phyloP scores from a whole-genome alignment of 257 asterid species.

The Solanum bulbocastanum region DNA sequence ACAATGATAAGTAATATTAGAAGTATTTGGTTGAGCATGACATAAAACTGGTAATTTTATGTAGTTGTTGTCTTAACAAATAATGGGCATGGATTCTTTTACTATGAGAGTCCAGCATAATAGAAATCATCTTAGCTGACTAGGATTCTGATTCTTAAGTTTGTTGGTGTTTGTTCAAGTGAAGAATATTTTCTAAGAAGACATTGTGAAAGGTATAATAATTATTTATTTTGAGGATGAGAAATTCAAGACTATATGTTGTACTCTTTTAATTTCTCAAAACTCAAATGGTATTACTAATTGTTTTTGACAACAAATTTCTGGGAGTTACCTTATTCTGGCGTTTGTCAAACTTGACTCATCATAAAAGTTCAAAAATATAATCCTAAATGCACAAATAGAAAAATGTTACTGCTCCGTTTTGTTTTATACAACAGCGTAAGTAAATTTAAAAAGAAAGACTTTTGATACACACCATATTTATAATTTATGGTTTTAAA shows the following conservation, averaged over 20 bases:
- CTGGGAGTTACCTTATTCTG: not conserved
- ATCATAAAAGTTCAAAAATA: not conserved
- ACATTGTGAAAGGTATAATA: not conserved
- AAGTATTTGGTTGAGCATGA: not conserved
- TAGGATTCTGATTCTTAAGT: not conserved
- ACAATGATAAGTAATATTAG: not conserved
- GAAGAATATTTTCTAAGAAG: not conserved
- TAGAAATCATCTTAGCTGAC: too few species aligned
- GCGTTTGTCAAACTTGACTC: not conserved
- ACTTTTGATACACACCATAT: not conserved
- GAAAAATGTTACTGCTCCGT: not conserved
- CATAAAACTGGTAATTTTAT: not conserved
- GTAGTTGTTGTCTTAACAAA: not conserved
- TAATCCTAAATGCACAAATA: not conserved
- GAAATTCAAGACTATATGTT: not conserved
- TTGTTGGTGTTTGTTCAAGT: not conserved
- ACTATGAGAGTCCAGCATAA: not conserved
- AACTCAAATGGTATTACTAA: not conserved
- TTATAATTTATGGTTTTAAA: not conserved
- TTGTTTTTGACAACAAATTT: not conserved
- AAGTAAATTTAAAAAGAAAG: not conserved
- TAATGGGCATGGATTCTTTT: not conserved
- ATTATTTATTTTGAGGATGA: not conserved
- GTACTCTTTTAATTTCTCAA: not conserved
- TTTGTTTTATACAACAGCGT: not conserved